Percentiles rank a stretch among this genome's conserved stretches.
Conservation (phyloP, 225 moss, liverwort and hornwort species). For the Antitrichia curtipendula region DNA sequence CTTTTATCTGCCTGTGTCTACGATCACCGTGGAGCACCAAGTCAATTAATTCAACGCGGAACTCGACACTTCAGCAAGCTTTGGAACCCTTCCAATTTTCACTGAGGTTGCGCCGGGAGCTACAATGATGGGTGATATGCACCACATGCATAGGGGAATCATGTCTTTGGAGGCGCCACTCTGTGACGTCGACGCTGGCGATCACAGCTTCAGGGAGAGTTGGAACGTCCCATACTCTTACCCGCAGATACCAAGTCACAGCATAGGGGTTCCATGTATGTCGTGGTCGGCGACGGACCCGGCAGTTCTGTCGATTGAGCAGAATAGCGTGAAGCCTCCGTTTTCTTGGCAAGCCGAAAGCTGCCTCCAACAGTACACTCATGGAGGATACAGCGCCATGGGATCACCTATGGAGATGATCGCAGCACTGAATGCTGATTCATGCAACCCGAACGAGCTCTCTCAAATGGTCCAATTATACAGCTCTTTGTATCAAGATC, state of each 20-base stretch:
- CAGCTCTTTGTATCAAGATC: constrained; percentile 52
- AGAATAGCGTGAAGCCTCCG: constrained; percentile 11
- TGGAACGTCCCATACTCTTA: not conserved
- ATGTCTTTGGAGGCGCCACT: constrained; percentile 14
- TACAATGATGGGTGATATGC: constrained; percentile 35
- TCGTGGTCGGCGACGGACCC: constrained; percentile 66
- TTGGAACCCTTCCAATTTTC: not conserved
- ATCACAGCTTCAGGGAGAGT: not conserved
- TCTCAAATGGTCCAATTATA: constrained; percentile 61
- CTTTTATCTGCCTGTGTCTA: not conserved
- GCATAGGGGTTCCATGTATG: constrained; percentile 16
- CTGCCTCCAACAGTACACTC: constrained; percentile 19
- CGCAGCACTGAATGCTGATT: constrained; percentile 21
- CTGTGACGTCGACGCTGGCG: constrained; percentile 11
- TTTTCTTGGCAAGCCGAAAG: constrained; percentile 38
- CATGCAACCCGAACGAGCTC: constrained; percentile 26
- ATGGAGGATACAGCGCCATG: constrained; percentile 16
- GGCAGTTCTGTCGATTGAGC: constrained; percentile 19
- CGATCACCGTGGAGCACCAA: not conserved
- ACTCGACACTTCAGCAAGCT: not conserved
- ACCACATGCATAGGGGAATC: constrained; percentile 13
- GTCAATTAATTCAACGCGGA: not conserved
- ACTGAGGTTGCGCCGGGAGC: not conserved
- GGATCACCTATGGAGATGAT: constrained; percentile 40
- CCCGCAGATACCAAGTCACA: constrained; percentile 11